Evolutionary conservation across 805 yeast species (phyloP), one percentile per base, ranked within the genome.

Genomic region (Nakazawaea ambrosiae): DNA sequence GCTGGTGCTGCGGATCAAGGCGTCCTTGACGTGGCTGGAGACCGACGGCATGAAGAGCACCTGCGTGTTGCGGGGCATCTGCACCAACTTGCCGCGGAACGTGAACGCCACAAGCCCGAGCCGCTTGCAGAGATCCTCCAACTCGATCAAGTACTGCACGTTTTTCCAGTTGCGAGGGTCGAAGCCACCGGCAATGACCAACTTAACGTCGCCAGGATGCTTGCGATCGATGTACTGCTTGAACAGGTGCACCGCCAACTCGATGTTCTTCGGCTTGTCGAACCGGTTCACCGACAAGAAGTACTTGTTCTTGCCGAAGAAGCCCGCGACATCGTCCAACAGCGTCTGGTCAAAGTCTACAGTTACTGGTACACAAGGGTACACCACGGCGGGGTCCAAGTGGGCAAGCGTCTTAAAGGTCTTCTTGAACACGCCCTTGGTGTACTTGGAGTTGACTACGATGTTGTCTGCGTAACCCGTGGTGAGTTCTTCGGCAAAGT

Each of bases 141-240:
- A 66, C 45, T 84, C 84, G 17, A 63, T 51, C 34, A 88, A 64
- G 49, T 85, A 85, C 35, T 71, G 72, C 20, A 75, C 82, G 57
- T 92, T 92, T 54, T 89, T 97, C 1, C 49, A 39, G 0, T 86
- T 82, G 31, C 87, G 61, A 8, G 70, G 48, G 55, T 92, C 98
- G 57, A 80, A 92, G 0, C 99, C 99, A 10, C 99, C 98, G 7
- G 95, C 83, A 27, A 92, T 60, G 2, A 88, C 70, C 36, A 92
- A 66, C 40, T 72, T 71, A 4, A 69, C 64, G 40, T 50, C 6
- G 2, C 46, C 39, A 2, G 69, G 57, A 14, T 63, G 42, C 2
- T 43, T 33, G n/a, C n/a, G n/a, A 15, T 48, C 40, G 17, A 58
- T 46, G 44, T 72, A 69, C 29, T 62, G 43, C 2, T 79, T 71